Evolutionary conservation across 768 basidiomycete species (phyloP).

Genomic region (Psilocybe subaeruginosa): DNA sequence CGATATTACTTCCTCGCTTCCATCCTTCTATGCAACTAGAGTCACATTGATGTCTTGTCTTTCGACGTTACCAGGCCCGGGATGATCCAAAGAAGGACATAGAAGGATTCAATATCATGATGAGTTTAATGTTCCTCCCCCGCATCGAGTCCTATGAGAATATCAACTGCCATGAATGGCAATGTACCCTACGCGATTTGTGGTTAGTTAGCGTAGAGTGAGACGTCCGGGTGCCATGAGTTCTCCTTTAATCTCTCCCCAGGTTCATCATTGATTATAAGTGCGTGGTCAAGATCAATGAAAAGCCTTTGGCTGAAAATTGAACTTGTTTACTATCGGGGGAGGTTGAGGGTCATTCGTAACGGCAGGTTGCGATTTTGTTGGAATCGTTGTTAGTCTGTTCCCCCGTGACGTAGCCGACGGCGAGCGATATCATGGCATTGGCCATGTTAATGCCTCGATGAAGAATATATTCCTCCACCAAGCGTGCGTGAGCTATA

Average conservation of each 20-base stretch:
- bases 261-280: not conserved
- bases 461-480: not conserved
- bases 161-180: not conserved
- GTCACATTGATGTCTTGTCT: not conserved
- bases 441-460: not conserved
- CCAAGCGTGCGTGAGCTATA: not conserved
- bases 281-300: not conserved
- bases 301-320: not conserved
- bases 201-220: not conserved
- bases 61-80: not conserved
- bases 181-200: not conserved
- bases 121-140: not conserved
- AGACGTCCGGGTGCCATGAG: not conserved
- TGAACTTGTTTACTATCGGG: no score
- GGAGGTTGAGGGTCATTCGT: no score
- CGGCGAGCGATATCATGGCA: not conserved
- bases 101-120: not conserved
- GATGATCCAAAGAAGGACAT: constrained; percentile 1
- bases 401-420: no score
- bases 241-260: not conserved
- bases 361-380: no score
- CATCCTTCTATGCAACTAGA: not conserved
- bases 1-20: not conserved
- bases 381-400: no score
- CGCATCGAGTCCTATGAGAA: not conserved